Evolutionary conservation across 345 rosid genomes (phyloP).

Genomic region (Eucalyptus sideroxylon): DNA sequence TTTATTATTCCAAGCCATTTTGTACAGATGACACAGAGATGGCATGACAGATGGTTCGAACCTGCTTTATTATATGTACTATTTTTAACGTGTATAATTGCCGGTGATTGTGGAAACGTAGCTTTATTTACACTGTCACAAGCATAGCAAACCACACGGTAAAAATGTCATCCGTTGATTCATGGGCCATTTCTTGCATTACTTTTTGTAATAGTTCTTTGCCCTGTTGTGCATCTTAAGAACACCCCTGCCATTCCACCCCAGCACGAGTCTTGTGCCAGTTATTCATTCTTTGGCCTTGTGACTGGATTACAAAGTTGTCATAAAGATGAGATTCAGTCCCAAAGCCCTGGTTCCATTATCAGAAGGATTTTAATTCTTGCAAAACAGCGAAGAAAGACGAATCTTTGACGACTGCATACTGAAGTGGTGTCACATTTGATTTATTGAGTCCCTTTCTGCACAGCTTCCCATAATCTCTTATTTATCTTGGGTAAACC

Average conservation of each 20-base stretch:
- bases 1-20: neutral
- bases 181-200: neutral
- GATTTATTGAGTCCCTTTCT: neutral
- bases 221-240: neutral
- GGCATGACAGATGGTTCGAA: neutral
- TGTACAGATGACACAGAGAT: neutral
- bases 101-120: neutral
- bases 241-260: neutral
- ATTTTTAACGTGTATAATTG: neutral
- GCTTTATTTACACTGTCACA: neutral
- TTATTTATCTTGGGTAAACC: neutral
- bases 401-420: neutral
- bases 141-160: neutral
- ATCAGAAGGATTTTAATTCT: neutral
- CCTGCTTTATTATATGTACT: neutral
- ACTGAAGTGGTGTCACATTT: neutral
- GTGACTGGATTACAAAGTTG: neutral
- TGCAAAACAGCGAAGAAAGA: neutral
- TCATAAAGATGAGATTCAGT: neutral
- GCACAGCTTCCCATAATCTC: neutral
- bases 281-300: neutral
- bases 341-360: neutral
- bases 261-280: neutral
- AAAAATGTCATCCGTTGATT: neutral
- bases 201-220: neutral